Evolutionary conservation across 2,329 filamentous ascomycete genomes (phyloP), one percentile per base, ranked within the genome.

Genomic region (Boeremia lycopersici): DNA sequence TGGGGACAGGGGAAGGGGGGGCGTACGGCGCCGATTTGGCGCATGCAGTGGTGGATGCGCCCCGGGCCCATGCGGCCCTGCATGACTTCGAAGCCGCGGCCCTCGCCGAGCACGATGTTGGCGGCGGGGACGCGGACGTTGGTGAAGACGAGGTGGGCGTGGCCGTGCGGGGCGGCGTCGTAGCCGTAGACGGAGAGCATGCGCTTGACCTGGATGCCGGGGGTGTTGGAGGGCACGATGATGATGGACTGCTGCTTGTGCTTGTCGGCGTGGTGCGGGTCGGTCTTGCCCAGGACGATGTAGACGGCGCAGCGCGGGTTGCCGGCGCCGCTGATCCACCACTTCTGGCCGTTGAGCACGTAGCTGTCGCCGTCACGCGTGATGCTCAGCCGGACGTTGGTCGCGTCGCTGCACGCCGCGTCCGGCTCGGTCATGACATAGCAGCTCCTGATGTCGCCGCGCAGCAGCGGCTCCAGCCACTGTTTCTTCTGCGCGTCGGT

Each of bases 31-130:
- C 93, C 93, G 72, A 98, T 93, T 50, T 86, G 87, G 63, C 93
- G 88, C 93, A 97, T 97, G 57, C 91, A 90, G 78, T 97, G 93
- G 78, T 97, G 93, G 71, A 98, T 97, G 53, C 93, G 89, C 36
- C 93, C 93, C 2, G 93, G 93, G 0, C 93, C 93, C 38, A 98
- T 87, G 62, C 93, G 89, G 51, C 93, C 93, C 76, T 98, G 93
- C 72, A 97, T 96, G 69, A 98, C 96, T 77, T 97, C 93, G 74
- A 97, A 97, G n/a, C 93, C 93, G 60, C 91, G 86, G 57, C 93
- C 91, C 74, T 93, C 90, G 54, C 93, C 93, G 2, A 97, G 86
- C 9, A 96, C 89, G 65, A 97, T 88, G 78, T 89, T 93, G 63
- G 81, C 79, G 17, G 81, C 85, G 4, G 93, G 93, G 0, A 97